These are phyloP conservation scores for Colletotrichum shisoi DNA, from an alignment of 2,329 filamentous ascomycete species.

Conservation along the genomic window DNA sequence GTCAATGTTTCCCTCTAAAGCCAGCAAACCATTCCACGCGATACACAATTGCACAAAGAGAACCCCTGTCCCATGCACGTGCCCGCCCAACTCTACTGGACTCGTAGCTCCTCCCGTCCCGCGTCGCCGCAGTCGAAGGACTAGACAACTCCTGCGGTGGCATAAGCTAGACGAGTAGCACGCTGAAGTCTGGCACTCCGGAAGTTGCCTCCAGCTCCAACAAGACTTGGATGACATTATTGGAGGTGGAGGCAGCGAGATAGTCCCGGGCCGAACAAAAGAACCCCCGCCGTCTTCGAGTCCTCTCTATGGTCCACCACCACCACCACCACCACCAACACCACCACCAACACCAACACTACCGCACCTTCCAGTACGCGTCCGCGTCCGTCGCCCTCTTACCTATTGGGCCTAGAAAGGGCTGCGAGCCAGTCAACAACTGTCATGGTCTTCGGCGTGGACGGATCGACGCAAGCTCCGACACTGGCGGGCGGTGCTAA, in stretches of 20 bases:
- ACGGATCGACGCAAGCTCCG: slow-evolving; percentile 32
- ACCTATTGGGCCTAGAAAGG: background rate
- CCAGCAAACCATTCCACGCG: background rate
- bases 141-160: background rate
- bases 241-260: slow-evolving; percentile 12
- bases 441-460: slow-evolving; percentile 10
- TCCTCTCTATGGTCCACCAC: background rate
- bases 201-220: slow-evolving; percentile 21
- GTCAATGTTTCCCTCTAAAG: background rate
- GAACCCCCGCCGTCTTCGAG: slow-evolving; percentile 1
- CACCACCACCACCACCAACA: background rate
- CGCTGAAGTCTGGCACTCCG: slow-evolving; percentile 30
- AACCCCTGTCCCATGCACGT: slow-evolving; percentile 25
- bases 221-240: slow-evolving; percentile 7
- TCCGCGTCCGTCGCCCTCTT: background rate
- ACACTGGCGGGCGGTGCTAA: slow-evolving; percentile 33
- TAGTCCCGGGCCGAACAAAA: slow-evolving; percentile 15
- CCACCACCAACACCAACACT: background rate
- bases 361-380: background rate
- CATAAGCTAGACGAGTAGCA: slow-evolving; percentile 10
- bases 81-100: slow-evolving; percentile 7
- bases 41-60: background rate
- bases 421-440: slow-evolving; percentile 1
- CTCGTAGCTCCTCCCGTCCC: slow-evolving; percentile 21
- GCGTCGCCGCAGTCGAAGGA: slow-evolving; percentile 8